Percentiles rank a stretch among this genome's conserved stretches.
phyloP scores from a whole-genome alignment of 2,329 filamentous ascomycete species.

The Emmonsiellopsis sp. region DNA sequence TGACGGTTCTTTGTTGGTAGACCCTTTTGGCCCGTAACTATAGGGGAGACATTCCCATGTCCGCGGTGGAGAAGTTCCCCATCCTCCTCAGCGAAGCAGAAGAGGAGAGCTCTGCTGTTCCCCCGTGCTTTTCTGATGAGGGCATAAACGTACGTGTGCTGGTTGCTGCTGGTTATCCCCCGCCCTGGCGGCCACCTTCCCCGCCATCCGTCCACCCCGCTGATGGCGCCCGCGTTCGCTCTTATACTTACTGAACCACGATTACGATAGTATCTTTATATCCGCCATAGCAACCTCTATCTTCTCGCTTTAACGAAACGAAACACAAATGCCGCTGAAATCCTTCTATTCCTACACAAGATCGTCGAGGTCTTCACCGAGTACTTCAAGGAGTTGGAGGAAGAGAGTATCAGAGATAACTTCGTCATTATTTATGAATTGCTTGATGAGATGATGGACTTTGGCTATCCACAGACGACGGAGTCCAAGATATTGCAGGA shows the following conservation, averaged over 20 bases:
- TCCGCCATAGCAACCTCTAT: slow-evolving; percentile 98
- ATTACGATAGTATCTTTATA: slow-evolving; percentile 77
- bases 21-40: slow-evolving; percentile 98
- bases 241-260: slow-evolving; percentile 10
- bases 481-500: slow-evolving; percentile 98
- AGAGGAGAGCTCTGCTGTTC: slow-evolving; percentile 96
- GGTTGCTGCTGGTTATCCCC: not conserved
- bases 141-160: slow-evolving; percentile 75
- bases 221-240: slow-evolving; percentile 3
- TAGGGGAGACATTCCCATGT: slow-evolving; percentile 97
- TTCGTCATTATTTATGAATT: slow-evolving; percentile 99
- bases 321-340: slow-evolving; percentile 97
- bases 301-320: slow-evolving; percentile 95
- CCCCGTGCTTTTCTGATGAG: slow-evolving; percentile 95
- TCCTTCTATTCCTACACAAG: slow-evolving; percentile 95
- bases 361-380: slow-evolving; percentile 98
- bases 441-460: slow-evolving; percentile 99
- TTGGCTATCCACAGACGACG: slow-evolving; percentile 96
- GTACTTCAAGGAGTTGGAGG: slow-evolving; percentile 98
- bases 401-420: slow-evolving; percentile 98
- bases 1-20: slow-evolving; percentile 39
- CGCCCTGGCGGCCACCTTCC: slow-evolving; percentile 3
- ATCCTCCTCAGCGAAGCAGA: slow-evolving; percentile 93
- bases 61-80: slow-evolving; percentile 95
- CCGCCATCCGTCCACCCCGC: not conserved